Conservation (phyloP, 345 rosid genomes). For the Brassica juncea region DNA sequence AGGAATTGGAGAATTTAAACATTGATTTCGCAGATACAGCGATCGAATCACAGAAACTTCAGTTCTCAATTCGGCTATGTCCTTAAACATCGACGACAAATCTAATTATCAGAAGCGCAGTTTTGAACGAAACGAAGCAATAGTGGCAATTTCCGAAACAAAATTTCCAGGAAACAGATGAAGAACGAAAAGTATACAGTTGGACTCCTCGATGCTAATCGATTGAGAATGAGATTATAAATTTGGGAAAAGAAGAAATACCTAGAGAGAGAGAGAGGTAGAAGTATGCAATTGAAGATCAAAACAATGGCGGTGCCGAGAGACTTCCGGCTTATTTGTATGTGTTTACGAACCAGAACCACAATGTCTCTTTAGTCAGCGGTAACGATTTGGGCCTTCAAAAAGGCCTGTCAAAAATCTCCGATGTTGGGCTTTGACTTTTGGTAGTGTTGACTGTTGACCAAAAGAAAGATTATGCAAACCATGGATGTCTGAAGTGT, state of each 20-base stretch:
- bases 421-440: slow-evolving; percentile 2
- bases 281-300: slow-evolving; percentile 3
- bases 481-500: background rate
- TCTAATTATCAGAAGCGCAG: background rate
- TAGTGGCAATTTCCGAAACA: background rate
- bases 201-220: slow-evolving; percentile 16
- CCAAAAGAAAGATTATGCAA: background rate
- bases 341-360: background rate
- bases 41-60: slow-evolving; percentile 1
- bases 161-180: slow-evolving; percentile 5
- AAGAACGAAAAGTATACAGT: slow-evolving; percentile 17
- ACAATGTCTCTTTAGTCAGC: background rate
- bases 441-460: background rate
- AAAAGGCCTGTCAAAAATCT: background rate
- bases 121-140: background rate
- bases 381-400: slow-evolving; percentile 12
- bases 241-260: background rate
- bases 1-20: background rate
- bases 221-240: background rate
- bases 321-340: slow-evolving; percentile 12
- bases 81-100: background rate
- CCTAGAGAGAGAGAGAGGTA: slow-evolving; percentile 12
- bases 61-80: background rate
- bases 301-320: slow-evolving; percentile 25
- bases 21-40: background rate